Percentiles rank a stretch among this genome's conserved stretches.
Evolutionary conservation across 169 alveolate genomes (phyloP).

Genomic region (Eimeria maxima): DNA sequence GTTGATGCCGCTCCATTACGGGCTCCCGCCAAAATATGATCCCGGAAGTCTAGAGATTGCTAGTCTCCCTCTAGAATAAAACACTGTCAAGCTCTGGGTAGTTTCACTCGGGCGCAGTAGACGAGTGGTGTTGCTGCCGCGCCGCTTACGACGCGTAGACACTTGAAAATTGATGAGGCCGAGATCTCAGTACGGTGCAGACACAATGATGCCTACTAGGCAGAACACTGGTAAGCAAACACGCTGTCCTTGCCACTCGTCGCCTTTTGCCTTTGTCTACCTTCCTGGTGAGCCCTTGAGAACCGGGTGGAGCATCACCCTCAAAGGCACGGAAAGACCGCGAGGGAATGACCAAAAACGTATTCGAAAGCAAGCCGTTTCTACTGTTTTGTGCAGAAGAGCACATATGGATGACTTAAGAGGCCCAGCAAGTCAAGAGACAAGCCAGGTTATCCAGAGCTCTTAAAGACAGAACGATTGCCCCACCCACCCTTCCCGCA

Average conservation of each 20-base stretch:
- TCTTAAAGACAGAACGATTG: conserved; percentile 14
- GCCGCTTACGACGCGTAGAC: neutral
- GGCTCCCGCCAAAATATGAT: neutral
- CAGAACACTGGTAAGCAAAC: neutral
- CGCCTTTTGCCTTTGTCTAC: conserved; percentile 20
- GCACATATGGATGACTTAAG: conserved; percentile 4
- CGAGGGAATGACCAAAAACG: neutral
- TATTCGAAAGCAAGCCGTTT: neutral
- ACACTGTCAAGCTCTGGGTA: neutral
- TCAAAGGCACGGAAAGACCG: neutral
- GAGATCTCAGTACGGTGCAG: conserved; percentile 43
- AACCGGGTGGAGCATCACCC: conserved; percentile 24
- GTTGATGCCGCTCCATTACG: conserved; percentile 41
- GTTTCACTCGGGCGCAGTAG: conserved; percentile 3
- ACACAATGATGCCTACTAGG: conserved; percentile 26
- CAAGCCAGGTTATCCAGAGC: neutral
- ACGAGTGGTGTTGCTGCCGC: conserved; percentile 32
- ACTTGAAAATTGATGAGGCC: conserved; percentile 23
- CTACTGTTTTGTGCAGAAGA: conserved; percentile 55
- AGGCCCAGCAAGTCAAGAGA: neutral
- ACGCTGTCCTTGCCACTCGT: neutral
- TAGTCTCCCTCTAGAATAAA: neutral
- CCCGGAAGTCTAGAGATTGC: neutral
- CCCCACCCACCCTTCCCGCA: conserved; percentile 65
- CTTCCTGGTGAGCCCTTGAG: conserved; percentile 39